Evolutionary conservation across 768 basidiomycete species (phyloP).

Genomic region (Exsudoporus frostii): DNA sequence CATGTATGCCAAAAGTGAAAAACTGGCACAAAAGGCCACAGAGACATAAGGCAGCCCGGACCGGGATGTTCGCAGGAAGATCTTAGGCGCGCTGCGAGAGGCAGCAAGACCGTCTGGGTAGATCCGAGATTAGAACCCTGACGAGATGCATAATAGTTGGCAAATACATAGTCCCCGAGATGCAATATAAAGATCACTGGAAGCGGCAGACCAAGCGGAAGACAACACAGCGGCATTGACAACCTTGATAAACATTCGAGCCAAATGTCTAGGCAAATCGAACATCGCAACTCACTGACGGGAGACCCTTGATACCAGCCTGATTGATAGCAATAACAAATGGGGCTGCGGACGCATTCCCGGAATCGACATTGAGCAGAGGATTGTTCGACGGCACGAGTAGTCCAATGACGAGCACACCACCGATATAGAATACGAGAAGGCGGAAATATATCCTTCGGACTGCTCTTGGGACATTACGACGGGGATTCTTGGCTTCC

Average conservation of each 20-base stretch:
- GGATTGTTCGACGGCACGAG: constrained; percentile 44
- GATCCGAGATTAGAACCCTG: constrained; percentile 17
- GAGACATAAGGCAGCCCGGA: constrained; percentile 45
- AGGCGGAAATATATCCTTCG: constrained; percentile 42
- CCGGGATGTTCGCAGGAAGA: constrained; percentile 40
- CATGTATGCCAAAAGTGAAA: constrained; percentile 39
- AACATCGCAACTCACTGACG: constrained; percentile 32
- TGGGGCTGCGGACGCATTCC: constrained; percentile 43
- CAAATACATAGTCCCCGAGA: constrained; percentile 33
- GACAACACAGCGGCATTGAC: constrained; percentile 39
- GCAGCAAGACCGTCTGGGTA: constrained; percentile 48
- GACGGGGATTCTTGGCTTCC: constrained; percentile 46
- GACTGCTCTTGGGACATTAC: constrained; percentile 35
- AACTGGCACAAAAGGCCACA: constrained; percentile 24
- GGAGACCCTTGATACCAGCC: constrained; percentile 53
- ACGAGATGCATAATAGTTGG: neutral
- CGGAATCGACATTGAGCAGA: constrained; percentile 33
- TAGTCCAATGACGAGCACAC: constrained; percentile 42
- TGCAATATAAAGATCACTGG: constrained; percentile 34
- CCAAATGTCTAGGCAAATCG: neutral
- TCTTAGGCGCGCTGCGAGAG: constrained; percentile 46
- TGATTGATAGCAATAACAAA: constrained; percentile 51
- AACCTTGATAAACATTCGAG: constrained; percentile 8
- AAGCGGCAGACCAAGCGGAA: constrained; percentile 39
- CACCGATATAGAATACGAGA: constrained; percentile 33